Evolutionary conservation across 2,329 filamentous ascomycete species (phyloP).

Genomic region (Colletotrichum sp.): DNA sequence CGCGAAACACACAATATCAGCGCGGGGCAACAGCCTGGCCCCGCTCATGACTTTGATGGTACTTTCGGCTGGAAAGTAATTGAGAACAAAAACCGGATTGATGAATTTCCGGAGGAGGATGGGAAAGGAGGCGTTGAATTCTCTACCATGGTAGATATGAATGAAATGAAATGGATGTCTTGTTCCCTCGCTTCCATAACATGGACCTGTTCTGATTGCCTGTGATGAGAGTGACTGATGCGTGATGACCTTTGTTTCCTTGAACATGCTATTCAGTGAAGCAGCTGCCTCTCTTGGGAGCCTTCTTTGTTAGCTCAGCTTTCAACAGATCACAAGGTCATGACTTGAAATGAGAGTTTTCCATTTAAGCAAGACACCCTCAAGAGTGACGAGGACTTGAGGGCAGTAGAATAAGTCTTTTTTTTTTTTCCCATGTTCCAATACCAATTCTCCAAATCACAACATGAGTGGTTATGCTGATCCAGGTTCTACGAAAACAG

Average conservation of each 20-base stretch:
- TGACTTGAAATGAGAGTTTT: no score
- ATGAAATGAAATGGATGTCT: constrained; percentile 23
- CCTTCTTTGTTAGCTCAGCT: neutral
- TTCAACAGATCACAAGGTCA: neutral
- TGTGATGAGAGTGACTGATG: neutral
- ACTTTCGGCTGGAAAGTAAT: neutral
- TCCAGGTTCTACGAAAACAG: neutral
- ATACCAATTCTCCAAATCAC: neutral
- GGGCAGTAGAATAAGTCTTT: neutral
- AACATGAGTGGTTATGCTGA: neutral
- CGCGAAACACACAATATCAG: neutral
- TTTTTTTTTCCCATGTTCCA: accelerated
- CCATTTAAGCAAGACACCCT: no score
- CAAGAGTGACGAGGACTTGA: neutral
- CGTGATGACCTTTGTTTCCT: neutral
- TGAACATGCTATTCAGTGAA: neutral
- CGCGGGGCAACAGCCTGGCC: neutral
- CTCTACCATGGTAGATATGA: constrained; percentile 19
- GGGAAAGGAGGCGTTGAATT: neutral
- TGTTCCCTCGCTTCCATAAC: neutral
- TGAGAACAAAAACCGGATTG: neutral
- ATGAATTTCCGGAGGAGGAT: neutral
- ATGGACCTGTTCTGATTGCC: no score
- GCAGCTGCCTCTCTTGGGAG: neutral
- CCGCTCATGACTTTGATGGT: neutral